phyloP scores from a whole-genome alignment of 768 basidiomycete genomes.

The Inosperma sp. region DNA sequence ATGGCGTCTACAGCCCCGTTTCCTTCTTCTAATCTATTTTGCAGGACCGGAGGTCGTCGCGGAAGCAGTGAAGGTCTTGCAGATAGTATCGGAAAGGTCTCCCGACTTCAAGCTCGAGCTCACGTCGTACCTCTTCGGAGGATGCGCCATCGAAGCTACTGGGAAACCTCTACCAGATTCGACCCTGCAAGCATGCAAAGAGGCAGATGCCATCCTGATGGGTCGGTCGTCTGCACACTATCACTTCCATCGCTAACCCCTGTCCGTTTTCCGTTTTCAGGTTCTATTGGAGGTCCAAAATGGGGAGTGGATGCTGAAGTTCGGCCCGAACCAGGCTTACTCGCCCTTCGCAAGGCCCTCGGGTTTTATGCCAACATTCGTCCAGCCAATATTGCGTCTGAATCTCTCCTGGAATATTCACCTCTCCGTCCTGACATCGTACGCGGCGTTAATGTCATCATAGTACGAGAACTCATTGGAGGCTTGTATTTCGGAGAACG shows the following conservation, averaged over 20 bases:
- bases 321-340: conserved; percentile 89
- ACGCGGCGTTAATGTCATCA: conserved; percentile 83
- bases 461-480: conserved; percentile 93
- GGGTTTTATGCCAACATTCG: conserved; percentile 98
- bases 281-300: conserved; percentile 97
- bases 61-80: conserved; percentile 80
- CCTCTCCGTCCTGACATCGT: conserved; percentile 86
- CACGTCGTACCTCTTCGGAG: conserved; percentile 79
- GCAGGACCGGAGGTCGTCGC: conserved; percentile 84
- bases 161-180: conserved; percentile 83
- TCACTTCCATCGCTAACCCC: conserved; percentile 1
- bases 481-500: conserved; percentile 94
- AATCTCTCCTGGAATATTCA: conserved; percentile 79
- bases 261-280: conserved; percentile 36
- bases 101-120: conserved; percentile 68
- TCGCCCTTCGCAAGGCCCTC: conserved; percentile 83
- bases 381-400: conserved; percentile 91
- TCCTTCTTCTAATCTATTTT: not conserved
- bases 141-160: conserved; percentile 82
- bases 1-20: not conserved
- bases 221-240: conserved; percentile 44
- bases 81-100: conserved; percentile 60
- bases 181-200: conserved; percentile 84
- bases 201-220: conserved; percentile 94
- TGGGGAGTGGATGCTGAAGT: conserved; percentile 90